Evolutionary conservation across 257 asterid genomes (phyloP).

Genomic region (Thymus mandschuricus): DNA sequence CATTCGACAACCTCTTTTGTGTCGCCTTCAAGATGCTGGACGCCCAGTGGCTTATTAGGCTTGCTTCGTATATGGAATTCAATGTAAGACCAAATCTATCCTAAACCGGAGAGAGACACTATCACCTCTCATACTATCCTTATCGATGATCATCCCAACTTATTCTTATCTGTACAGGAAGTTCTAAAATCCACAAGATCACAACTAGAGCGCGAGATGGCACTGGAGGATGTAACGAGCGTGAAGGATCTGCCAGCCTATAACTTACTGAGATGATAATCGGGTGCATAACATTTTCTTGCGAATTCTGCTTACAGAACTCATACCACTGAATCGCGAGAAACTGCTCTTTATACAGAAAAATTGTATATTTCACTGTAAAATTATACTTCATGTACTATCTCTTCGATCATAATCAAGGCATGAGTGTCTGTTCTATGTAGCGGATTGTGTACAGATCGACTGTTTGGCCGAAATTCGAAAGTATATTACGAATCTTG

Average conservation of each 20-base stretch:
- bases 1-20: slow-evolving; percentile 87
- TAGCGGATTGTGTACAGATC: background rate
- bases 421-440: background rate
- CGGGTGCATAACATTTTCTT: background rate
- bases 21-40: slow-evolving; percentile 89
- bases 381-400: background rate
- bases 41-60: slow-evolving; percentile 88
- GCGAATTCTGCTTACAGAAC: slow-evolving; percentile 24
- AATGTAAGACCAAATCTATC: slow-evolving; percentile 52
- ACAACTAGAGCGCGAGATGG: slow-evolving; percentile 85
- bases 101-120: background rate
- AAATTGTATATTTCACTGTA: slow-evolving; percentile 22
- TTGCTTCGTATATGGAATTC: slow-evolving; percentile 95
- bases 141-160: background rate
- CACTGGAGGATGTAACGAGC: slow-evolving; percentile 62
- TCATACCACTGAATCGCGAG: background rate
- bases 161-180: slow-evolving; percentile 49
- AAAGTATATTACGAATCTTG: too few species aligned
- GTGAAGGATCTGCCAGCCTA: slow-evolving; percentile 80
- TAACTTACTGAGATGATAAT: slow-evolving; percentile 56
- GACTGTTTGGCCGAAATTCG: background rate
- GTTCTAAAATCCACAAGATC: slow-evolving; percentile 78
- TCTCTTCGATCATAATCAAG: background rate
- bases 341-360: slow-evolving; percentile 8
- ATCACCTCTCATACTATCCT: background rate